These are phyloP conservation scores for Schizophyllum amplum DNA, from an alignment of 1,284 basidiomycete species.

Conservation along the genomic window DNA sequence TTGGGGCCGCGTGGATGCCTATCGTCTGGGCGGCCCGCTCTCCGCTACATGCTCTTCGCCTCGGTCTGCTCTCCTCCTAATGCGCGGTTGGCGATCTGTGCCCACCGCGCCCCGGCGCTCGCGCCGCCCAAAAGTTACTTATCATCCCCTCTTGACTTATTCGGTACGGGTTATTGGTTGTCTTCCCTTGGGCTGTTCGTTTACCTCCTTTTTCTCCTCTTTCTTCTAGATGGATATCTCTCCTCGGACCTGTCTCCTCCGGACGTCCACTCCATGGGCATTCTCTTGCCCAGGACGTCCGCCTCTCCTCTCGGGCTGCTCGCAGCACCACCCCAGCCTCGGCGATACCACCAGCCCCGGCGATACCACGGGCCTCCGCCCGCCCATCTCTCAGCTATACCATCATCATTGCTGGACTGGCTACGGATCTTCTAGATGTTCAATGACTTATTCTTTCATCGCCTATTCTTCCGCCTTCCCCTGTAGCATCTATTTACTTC, in stretches of 20 bases:
- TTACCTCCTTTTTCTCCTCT: slow-evolving; percentile 12
- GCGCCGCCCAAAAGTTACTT: neutral
- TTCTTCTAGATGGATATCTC: slow-evolving; percentile 12
- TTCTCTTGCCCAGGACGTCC: too few relatives aligned
- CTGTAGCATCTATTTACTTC: neutral
- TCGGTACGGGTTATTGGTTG: slow-evolving; percentile 4
- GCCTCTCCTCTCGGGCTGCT: slow-evolving; percentile 1
- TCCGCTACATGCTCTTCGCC: neutral
- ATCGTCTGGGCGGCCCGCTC: neutral
- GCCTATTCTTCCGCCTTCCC: neutral
- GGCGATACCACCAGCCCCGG: slow-evolving; percentile 10
- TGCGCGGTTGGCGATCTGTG: too few relatives aligned
- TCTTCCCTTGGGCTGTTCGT: slow-evolving; percentile 8
- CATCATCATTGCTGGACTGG: neutral
- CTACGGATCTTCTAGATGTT: neutral
- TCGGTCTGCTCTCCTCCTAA: neutral
- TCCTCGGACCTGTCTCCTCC: slow-evolving; percentile 6
- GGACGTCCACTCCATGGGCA: too few relatives aligned
- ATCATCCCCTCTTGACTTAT: slow-evolving; percentile 2
- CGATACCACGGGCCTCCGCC: neutral
- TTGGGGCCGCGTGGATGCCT: neutral
- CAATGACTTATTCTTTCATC: neutral
- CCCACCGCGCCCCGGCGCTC: neutral
- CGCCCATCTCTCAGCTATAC: neutral
- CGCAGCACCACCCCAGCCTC: slow-evolving; percentile 3